phyloP scores from a whole-genome alignment of 164 flowering plant genomes.

The Hamamelis virginiana region DNA sequence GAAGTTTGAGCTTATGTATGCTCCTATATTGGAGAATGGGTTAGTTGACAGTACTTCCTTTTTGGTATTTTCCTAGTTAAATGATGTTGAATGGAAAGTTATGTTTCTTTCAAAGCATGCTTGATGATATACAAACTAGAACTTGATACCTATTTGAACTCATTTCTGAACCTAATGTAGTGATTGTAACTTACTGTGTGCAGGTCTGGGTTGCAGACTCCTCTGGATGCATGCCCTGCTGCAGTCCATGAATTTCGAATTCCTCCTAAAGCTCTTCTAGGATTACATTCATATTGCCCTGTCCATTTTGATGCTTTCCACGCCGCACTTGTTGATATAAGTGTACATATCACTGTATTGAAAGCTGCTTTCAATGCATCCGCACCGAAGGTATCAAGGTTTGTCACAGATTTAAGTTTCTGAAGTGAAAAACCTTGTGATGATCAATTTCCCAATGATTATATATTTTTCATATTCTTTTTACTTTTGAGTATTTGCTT shows the following conservation, averaged over 20 bases:
- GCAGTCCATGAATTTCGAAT: slow-evolving; percentile 91
- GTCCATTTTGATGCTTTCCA: slow-evolving; percentile 91
- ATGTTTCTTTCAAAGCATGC: background rate
- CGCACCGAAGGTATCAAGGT: slow-evolving; percentile 72
- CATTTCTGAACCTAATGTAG: background rate
- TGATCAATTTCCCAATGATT: slow-evolving; percentile 1
- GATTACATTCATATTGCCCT: slow-evolving; percentile 95
- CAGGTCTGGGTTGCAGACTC: slow-evolving; percentile 60
- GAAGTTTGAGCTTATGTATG: slow-evolving; percentile 91
- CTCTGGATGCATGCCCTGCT: slow-evolving; percentile 59
- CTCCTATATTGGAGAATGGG: slow-evolving; percentile 69
- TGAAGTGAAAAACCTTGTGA: slow-evolving; percentile 6
- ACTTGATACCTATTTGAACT: background rate
- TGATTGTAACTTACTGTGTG: slow-evolving; percentile 13
- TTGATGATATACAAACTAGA: background rate
- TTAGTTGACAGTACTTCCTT: slow-evolving; percentile 29
- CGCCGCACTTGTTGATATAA: slow-evolving; percentile 82
- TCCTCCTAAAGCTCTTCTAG: slow-evolving; percentile 93
- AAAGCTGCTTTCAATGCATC: slow-evolving; percentile 47
- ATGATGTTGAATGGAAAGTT: background rate
- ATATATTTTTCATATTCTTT: background rate
- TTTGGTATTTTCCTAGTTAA: background rate
- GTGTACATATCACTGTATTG: slow-evolving; percentile 61
- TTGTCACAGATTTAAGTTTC: slow-evolving; percentile 37
- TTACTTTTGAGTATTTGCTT: too few relatives aligned